phyloP scores from a whole-genome alignment of 2,329 filamentous ascomycete species.

The Ophiosphaerella narmari region DNA sequence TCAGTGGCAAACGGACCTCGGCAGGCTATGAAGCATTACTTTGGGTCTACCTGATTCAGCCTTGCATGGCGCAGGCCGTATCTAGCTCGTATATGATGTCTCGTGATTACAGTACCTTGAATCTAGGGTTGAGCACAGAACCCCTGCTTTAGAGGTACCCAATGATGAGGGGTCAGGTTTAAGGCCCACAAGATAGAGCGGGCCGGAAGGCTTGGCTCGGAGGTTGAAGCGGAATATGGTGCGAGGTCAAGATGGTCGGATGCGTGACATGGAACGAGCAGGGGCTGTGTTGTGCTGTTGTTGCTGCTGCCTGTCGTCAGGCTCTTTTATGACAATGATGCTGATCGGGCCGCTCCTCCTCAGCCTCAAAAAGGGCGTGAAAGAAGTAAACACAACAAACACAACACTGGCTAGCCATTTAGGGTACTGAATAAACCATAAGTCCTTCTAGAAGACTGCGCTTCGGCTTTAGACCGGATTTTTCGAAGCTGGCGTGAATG shows the following conservation, averaged over 20 bases:
- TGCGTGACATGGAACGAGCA: no score
- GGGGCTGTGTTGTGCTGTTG: no score
- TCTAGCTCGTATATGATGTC: conserved; percentile 1
- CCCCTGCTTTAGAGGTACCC: conserved; percentile 1
- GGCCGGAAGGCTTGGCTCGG: conserved; percentile 15
- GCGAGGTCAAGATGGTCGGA: neutral
- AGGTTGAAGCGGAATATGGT: neutral
- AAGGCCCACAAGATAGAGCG: conserved; percentile 1
- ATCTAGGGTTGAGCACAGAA: conserved; percentile 2
- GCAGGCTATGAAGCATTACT: conserved; percentile 2
- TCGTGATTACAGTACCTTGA: conserved; percentile 11
- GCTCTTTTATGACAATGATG: no score
- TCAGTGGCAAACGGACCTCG: conserved; percentile 2
- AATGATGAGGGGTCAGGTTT: conserved; percentile 5
- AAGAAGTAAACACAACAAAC: no score
- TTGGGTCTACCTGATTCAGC: conserved; percentile 8
- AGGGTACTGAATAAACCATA: conserved; percentile 5
- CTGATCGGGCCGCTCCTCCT: no score
- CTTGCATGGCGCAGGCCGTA: conserved; percentile 14
- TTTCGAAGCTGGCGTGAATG: conserved; percentile 4
- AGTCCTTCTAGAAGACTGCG: conserved; percentile 4
- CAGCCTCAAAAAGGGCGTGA: no score
- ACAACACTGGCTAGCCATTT: neutral
- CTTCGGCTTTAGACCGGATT: neutral
- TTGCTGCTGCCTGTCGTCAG: no score